Base-by-base conservation (phyloP, 257 asterid genomes). In the Linaria vulgaris region DNA sequence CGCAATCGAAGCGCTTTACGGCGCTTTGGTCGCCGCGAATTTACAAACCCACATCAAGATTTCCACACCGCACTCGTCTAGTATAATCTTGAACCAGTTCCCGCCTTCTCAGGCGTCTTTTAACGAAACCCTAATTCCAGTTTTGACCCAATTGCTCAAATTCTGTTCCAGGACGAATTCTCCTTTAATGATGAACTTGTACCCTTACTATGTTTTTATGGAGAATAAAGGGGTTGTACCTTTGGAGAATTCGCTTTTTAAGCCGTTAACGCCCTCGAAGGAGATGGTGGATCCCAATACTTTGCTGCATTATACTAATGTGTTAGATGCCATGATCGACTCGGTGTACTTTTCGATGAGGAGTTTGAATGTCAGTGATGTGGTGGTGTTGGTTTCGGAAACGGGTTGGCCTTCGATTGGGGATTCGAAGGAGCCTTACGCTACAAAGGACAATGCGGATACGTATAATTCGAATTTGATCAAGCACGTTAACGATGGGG, bases 221-320 rank as follows among this genome's bases (percentile, higher is more conserved):
- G 88, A 90, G 90, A 90, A 90, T 81, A 85, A 90, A 72, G 99
- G 97, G 59, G 88, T 94, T 39, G 96, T 94, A 41, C 99, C 96
- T 14, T 61, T 94, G 61, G 96, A 87, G 3, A 85, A 87, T 51
- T 79, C 97, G 0, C 80, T 94, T 45, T 94, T 94, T 82, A 94
- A 85, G 82, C 97, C 99, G 12, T 68, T 94, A 72, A 94, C 95
- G 15, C 99, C 99, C 14, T 81, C 96, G 0, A 85, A 88, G 61
- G 97, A 94, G 63, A 90, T 90, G 97, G 95, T 94, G 68, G 99
- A 94, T 58, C 95, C 99, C 3, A 94, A 94, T 43, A 90, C 97
- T 38, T 66, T 90, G 85, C 81, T 94, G 50, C 99, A 94, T 55
- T 94, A 94, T 50, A 84, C 95, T 23, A 94, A 83, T 65, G 95